These are phyloP conservation scores for Stemphylium vesicarium DNA, from an alignment of 2,329 filamentous ascomycete genomes.

Conservation along the genomic window DNA sequence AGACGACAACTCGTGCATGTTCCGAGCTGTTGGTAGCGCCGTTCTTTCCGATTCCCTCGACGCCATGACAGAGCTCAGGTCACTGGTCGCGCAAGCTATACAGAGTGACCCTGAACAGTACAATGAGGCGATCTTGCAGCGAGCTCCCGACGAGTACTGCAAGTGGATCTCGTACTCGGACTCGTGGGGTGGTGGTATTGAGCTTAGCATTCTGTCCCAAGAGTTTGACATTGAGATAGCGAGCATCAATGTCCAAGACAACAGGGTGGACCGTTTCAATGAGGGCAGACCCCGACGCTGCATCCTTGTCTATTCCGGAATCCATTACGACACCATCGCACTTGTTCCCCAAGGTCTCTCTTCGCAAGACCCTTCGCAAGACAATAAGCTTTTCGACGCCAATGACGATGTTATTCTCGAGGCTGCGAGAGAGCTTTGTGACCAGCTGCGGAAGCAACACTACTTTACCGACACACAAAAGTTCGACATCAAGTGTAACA, in stretches of 20 bases:
- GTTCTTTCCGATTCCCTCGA: constrained; percentile 70
- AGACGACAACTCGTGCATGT: constrained; percentile 94
- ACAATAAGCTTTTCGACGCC: constrained; percentile 75
- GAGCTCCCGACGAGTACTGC: constrained; percentile 75
- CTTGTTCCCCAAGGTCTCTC: constrained; percentile 67
- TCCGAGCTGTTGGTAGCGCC: constrained; percentile 83
- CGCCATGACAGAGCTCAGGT: constrained; percentile 74
- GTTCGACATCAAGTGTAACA: constrained; percentile 79
- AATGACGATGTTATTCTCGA: constrained; percentile 62
- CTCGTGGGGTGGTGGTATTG: constrained; percentile 90
- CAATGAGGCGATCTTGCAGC: constrained; percentile 76
- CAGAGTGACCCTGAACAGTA: constrained; percentile 75
- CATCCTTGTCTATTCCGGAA: constrained; percentile 86
- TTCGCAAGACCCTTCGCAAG: constrained; percentile 72
- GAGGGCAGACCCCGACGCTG: constrained; percentile 70
- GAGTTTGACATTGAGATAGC: constrained; percentile 87
- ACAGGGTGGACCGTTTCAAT: constrained; percentile 77
- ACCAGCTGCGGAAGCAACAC: constrained; percentile 70
- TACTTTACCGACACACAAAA: constrained; percentile 90
- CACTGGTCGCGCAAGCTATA: constrained; percentile 79
- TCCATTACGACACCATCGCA: constrained; percentile 91
- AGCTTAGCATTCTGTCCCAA: constrained; percentile 82
- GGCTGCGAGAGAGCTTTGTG: constrained; percentile 63
- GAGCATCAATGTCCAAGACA: constrained; percentile 77
- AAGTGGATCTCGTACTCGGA: constrained; percentile 79